Base-by-base conservation (phyloP, 2,329 filamentous ascomycete species). In the Penicillium fuscoglaucum region DNA sequence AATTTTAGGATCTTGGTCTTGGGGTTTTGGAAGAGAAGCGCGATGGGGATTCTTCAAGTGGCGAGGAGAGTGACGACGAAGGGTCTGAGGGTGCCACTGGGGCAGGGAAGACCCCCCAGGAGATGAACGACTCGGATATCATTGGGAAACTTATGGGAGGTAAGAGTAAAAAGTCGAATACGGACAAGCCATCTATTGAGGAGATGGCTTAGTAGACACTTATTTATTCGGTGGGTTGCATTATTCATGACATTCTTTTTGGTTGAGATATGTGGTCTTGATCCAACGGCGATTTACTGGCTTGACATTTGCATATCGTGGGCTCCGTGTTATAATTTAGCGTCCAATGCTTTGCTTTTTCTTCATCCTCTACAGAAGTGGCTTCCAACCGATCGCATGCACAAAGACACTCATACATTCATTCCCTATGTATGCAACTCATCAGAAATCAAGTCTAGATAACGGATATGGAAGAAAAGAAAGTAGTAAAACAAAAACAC, bases 21-120 rank as follows among this genome's bases (percentile, higher is more conserved):
- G 78, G 78, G 10, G 78, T 80, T 6, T 64, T 80, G 21, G 74
- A 78, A 66, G 76, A 79, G 59, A 74, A 74, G 54, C 67, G 62
- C 21, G 68, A 65, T 15, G 61, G 63, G 19, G 59, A 64, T 9
- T 59, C 59, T 12, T 57, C 60, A 6, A 67, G 61, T 41, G 60
- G 49, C 5, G 57, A 59, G 7, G 67, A 69, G 4, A 63, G 59
- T 17, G 66, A 63, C 13, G 49, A 60, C 26, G 61, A 65, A n/a
- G 54, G 26, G 54, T 45, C 53, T 33, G 55, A 47, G 12, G 47
- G 28, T 54, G 17, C 33, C 43, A 47, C 21, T 35, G n/a, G 58
- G 4, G 41, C 62, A 31, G 60, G 60, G 40, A 59, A 64, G n/a
- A 48, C 55, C n/a, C 31, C 61, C 9, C 53, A 60, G 24, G 31